Conservation (phyloP, 768 basidiomycete genomes). For the Cytidiella melzeri region DNA sequence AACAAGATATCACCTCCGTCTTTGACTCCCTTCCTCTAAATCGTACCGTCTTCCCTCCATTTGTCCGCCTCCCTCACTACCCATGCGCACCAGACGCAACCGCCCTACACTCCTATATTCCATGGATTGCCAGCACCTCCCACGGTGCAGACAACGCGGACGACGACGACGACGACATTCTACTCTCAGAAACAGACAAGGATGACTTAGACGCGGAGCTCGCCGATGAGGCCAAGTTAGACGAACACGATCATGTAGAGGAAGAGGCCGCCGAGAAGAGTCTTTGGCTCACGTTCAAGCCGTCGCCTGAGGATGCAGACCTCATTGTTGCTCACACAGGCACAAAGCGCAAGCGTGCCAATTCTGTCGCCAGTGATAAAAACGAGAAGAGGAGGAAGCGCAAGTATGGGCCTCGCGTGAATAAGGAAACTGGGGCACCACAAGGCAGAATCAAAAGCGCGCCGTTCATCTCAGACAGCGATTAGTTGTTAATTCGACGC, state of each 20-base stretch:
- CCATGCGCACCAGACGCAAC: constrained; percentile 11
- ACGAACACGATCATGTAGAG: constrained; percentile 29
- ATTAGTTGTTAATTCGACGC: too few species aligned
- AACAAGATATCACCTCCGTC: constrained; percentile 8
- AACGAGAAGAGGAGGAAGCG: constrained; percentile 3
- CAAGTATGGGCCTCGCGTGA: constrained; percentile 2
- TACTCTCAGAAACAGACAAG: constrained; percentile 31
- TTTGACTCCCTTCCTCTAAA: constrained; percentile 17
- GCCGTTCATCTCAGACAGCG: constrained; percentile 18
- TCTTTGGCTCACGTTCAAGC: constrained; percentile 32
- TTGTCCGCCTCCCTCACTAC: constrained; percentile 28
- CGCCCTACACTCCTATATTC: constrained; percentile 14
- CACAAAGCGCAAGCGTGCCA: constrained; percentile 3
- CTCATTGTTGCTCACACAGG: neutral
- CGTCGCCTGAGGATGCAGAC: neutral
- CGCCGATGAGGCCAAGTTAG: constrained; percentile 36
- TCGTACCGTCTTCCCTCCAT: constrained; percentile 31
- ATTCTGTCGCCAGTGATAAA: neutral
- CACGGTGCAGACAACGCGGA: constrained; percentile 14
- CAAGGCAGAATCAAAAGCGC: constrained; percentile 19
- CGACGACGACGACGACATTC: constrained; percentile 21
- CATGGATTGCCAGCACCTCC: constrained; percentile 10
- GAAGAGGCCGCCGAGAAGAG: constrained; percentile 32
- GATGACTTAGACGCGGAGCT: constrained; percentile 34
- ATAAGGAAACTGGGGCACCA: constrained; percentile 11